These are phyloP conservation scores for Trichosporon coremiiforme DNA, from an alignment of 1,284 basidiomycete species.

Conservation along the genomic window DNA sequence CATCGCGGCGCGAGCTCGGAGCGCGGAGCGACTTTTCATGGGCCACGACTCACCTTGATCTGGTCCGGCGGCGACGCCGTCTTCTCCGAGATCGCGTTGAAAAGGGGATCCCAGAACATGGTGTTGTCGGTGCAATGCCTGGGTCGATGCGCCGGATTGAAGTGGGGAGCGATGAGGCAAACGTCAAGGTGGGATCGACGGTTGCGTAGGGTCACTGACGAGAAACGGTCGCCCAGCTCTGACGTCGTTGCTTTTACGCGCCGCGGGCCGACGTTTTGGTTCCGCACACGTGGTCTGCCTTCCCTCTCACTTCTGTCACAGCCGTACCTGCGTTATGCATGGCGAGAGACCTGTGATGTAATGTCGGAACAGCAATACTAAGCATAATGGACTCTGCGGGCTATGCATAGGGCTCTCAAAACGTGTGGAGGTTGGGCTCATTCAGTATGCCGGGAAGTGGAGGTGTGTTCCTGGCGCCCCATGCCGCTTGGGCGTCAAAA, in stretches of 20 bases:
- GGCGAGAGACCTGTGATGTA: too few relatives aligned
- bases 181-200: slow-evolving; percentile 5
- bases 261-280: background rate
- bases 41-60: slow-evolving; percentile 38
- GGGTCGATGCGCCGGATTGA: background rate
- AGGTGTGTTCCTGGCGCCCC: slow-evolving; percentile 7
- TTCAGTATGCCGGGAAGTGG: background rate
- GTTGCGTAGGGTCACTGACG: background rate
- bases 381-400: background rate
- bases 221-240: background rate
- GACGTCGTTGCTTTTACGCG: slow-evolving; percentile 19
- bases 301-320: background rate
- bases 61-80: slow-evolving; percentile 42
- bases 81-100: slow-evolving; percentile 36
- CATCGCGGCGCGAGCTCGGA: background rate
- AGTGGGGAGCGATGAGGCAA: slow-evolving; percentile 9
- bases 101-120: slow-evolving; percentile 51
- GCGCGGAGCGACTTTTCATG: slow-evolving; percentile 10
- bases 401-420: background rate
- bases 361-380: too few relatives aligned
- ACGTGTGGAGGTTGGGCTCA: background rate
- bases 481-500: slow-evolving; percentile 12
- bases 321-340: background rate
- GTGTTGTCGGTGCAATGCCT: background rate
- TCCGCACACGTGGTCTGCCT: background rate